Percentiles rank a stretch among this genome's conserved stretches.
Conservation (phyloP, 805 yeast species). For the Candida sanyiensis region DNA sequence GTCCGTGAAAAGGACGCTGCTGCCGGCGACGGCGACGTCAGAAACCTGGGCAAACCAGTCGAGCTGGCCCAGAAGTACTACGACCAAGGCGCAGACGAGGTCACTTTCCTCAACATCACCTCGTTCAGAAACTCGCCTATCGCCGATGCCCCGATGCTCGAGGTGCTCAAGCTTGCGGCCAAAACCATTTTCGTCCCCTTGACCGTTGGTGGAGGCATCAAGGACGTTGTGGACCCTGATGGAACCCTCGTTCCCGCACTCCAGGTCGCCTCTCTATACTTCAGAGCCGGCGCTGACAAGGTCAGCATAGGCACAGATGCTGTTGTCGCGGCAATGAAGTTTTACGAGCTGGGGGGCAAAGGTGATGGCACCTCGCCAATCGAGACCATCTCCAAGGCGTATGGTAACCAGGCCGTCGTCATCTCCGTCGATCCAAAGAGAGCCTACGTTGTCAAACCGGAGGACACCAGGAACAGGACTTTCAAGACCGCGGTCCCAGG, state of each 20-base stretch:
- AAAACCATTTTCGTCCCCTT: slow-evolving; percentile 92
- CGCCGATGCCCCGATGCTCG: slow-evolving; percentile 91
- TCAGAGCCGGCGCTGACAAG: slow-evolving; percentile 96
- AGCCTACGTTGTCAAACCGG: slow-evolving; percentile 62
- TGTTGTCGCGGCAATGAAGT: slow-evolving; percentile 83
- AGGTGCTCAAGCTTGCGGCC: slow-evolving; percentile 77
- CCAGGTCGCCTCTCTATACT: slow-evolving; percentile 86
- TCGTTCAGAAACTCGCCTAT: slow-evolving; percentile 93
- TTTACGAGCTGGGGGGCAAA: slow-evolving; percentile 48
- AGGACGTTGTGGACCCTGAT: slow-evolving; percentile 82
- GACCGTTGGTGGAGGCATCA: slow-evolving; percentile 98
- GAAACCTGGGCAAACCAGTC: slow-evolving; percentile 96
- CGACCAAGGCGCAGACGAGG: slow-evolving; percentile 94
- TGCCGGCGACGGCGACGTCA: slow-evolving; percentile 55
- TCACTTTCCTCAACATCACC: slow-evolving; percentile 90
- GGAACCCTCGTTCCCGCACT: slow-evolving; percentile 77
- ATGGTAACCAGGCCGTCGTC: slow-evolving; percentile 96
- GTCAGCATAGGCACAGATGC: slow-evolving; percentile 98
- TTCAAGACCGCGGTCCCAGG: slow-evolving; percentile 64
- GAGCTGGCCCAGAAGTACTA: slow-evolving; percentile 88
- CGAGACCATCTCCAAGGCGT: slow-evolving; percentile 85
- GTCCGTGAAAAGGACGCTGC: slow-evolving; percentile 71
- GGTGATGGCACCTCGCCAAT: slow-evolving; percentile 81
- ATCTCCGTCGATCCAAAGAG: slow-evolving; percentile 97
- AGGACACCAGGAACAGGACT: slow-evolving; percentile 53